Percentiles rank a stretch among this genome's conserved stretches.
These are phyloP conservation scores for Kodamaea leandrae DNA, from an alignment of 805 yeast genomes.

Conservation along the genomic window DNA sequence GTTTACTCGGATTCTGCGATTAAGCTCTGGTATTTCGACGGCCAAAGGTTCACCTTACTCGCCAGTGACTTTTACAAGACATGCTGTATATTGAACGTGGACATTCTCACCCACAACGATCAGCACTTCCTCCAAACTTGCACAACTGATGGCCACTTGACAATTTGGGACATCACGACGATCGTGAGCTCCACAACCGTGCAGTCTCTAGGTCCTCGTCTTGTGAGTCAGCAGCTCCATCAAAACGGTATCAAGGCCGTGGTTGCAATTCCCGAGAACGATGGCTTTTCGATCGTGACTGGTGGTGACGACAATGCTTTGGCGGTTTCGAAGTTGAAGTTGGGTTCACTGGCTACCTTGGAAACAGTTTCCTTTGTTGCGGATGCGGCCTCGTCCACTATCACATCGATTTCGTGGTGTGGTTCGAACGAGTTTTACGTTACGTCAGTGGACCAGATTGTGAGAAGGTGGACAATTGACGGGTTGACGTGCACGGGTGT, in stretches of 20 bases:
- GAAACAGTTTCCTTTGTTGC: slow-evolving; percentile 33
- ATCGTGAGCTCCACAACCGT: neutral
- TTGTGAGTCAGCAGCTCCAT: slow-evolving; percentile 56
- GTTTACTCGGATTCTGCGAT: slow-evolving; percentile 86
- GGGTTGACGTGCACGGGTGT: slow-evolving; percentile 32
- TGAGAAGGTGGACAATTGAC: slow-evolving; percentile 55
- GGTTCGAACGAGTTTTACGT: slow-evolving; percentile 42
- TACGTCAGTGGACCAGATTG: slow-evolving; percentile 81
- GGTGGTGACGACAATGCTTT: slow-evolving; percentile 95
- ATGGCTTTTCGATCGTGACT: slow-evolving; percentile 46
- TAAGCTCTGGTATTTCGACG: slow-evolving; percentile 57
- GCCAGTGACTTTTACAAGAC: slow-evolving; percentile 57
- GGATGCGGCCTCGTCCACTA: slow-evolving; percentile 82
- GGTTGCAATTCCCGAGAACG: slow-evolving; percentile 16
- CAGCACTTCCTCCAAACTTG: slow-evolving; percentile 48
- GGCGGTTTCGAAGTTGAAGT: slow-evolving; percentile 21
- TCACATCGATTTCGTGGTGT: slow-evolving; percentile 57
- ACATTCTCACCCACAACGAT: slow-evolving; percentile 35
- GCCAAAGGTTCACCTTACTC: slow-evolving; percentile 42
- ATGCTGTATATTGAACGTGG: slow-evolving; percentile 72
- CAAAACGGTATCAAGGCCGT: slow-evolving; percentile 81
- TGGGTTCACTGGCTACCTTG: slow-evolving; percentile 19
- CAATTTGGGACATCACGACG: slow-evolving; percentile 54
- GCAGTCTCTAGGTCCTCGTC: slow-evolving; percentile 22
- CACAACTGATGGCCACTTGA: slow-evolving; percentile 81